A percentile compares a stretch with the other conserved stretches of the same genome.
Evolutionary conservation across 2,329 filamentous ascomycete species (phyloP).

Genomic region (Penicillium sp.): DNA sequence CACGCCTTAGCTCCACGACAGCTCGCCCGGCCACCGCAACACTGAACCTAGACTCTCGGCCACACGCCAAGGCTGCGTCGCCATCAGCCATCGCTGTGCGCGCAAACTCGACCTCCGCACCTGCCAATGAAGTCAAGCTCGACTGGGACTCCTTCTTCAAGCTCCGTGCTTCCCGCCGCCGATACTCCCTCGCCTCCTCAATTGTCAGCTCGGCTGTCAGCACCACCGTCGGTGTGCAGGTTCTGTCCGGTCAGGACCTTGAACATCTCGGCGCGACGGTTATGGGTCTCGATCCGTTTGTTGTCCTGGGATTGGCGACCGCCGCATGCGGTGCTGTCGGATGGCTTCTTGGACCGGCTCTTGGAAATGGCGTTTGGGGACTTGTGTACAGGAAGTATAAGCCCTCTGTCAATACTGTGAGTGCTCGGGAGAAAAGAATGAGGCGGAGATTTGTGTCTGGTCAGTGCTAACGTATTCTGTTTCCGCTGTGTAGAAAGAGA

Average conservation of each 20-base stretch:
- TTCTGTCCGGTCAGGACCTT: slow-evolving; percentile 62
- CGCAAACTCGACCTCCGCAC: slow-evolving; percentile 25
- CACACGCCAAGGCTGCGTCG: slow-evolving; percentile 6
- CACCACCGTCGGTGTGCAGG: slow-evolving; percentile 44
- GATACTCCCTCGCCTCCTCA: slow-evolving; percentile 72
- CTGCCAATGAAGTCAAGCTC: slow-evolving; percentile 40
- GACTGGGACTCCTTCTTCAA: slow-evolving; percentile 91
- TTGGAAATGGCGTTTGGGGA: slow-evolving; percentile 74
- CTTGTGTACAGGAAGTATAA: slow-evolving; percentile 62
- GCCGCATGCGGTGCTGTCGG: slow-evolving; percentile 68
- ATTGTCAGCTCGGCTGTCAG: slow-evolving; percentile 55
- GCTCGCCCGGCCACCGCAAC: slow-evolving; percentile 12
- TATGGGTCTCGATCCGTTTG: slow-evolving; percentile 76
- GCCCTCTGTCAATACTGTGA: slow-evolving; percentile 60
- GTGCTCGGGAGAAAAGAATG: slow-evolving; percentile 19
- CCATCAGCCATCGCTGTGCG: slow-evolving; percentile 15
- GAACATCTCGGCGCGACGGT: slow-evolving; percentile 57
- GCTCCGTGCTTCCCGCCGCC: slow-evolving; percentile 73
- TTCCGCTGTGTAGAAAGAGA: slow-evolving; percentile 61
- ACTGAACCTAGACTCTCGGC: slow-evolving; percentile 12
- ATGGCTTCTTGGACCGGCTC: slow-evolving; percentile 75
- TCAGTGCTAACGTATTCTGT: not conserved
- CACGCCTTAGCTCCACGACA: slow-evolving; percentile 18
- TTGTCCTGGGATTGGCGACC: slow-evolving; percentile 73
- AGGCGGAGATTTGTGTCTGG: not conserved